Evolutionary conservation across 2,329 filamentous ascomycete genomes (phyloP).

Genomic region (Colletotrichum sp.): DNA sequence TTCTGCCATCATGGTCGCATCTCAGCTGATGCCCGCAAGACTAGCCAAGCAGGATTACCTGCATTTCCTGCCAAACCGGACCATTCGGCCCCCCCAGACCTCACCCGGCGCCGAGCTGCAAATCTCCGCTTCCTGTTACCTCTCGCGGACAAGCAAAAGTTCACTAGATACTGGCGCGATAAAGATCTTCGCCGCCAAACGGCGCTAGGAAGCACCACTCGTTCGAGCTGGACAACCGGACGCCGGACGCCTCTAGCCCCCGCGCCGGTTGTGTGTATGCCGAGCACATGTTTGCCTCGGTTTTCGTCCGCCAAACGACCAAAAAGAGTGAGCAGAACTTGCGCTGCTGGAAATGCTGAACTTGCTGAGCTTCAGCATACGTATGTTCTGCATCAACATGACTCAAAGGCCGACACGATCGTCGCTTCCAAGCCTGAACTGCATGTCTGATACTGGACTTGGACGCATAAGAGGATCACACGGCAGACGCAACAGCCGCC

Average conservation of each 20-base stretch:
- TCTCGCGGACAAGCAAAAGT: background rate
- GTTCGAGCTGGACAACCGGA: background rate
- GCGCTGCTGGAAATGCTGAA: background rate
- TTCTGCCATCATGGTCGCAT: background rate
- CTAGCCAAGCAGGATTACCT: background rate
- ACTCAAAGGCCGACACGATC: slow-evolving; percentile 2
- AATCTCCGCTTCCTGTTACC: background rate
- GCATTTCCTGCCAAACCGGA: background rate
- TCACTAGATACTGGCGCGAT: background rate
- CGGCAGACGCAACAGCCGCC: background rate
- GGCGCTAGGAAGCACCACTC: background rate
- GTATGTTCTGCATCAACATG: slow-evolving; percentile 1
- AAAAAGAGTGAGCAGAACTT: background rate
- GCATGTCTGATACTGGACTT: background rate
- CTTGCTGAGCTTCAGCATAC: background rate
- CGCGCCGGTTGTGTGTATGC: background rate
- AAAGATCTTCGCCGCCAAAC: background rate
- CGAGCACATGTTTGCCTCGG: background rate
- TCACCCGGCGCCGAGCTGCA: background rate
- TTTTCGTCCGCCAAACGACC: background rate
- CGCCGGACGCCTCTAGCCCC: background rate
- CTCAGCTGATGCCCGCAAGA: background rate
- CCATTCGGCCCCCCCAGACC: background rate
- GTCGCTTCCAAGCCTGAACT: background rate
- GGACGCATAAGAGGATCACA: background rate